Conservation (phyloP, 495 filamentous ascomycete species). For the Apiosordaria backusii region DNA sequence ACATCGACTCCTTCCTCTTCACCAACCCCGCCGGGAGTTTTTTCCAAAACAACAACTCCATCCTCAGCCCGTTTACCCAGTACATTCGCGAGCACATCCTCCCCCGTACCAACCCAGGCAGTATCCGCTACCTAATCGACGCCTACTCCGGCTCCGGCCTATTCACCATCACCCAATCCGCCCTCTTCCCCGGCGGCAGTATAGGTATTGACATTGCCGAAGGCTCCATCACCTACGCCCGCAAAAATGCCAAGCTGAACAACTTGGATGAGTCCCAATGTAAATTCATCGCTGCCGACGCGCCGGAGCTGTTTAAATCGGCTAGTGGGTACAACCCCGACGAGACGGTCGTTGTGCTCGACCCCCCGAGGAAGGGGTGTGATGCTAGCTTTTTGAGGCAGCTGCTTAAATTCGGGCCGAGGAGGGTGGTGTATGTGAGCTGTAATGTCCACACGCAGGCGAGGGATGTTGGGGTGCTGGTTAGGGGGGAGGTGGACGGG, state of each 20-base stretch:
- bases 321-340: constrained; percentile 62
- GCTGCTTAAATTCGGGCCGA: constrained; percentile 69
- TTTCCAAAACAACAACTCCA: constrained; percentile 99
- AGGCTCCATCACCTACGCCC: constrained; percentile 70
- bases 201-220: constrained; percentile 55
- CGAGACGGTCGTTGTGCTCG: constrained; percentile 85
- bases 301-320: constrained; percentile 71
- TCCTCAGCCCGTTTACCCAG: constrained; percentile 82
- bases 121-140: constrained; percentile 83
- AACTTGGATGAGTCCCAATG: constrained; percentile 55
- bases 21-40: constrained; percentile 86
- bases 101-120: constrained; percentile 34
- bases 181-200: constrained; percentile 58
- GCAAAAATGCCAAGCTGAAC: constrained; percentile 74
- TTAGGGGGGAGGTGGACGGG: constrained; percentile 52
- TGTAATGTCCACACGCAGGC: constrained; percentile 99
- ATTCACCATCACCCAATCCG: constrained; percentile 90
- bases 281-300: constrained; percentile 81
- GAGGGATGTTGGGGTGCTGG: constrained; percentile 80
- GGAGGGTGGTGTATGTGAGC: constrained; percentile 84
- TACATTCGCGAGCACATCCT: constrained; percentile 85
- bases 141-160: constrained; percentile 96
- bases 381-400: constrained; percentile 80
- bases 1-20: constrained; percentile 81
- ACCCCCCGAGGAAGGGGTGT: constrained; percentile 93